phyloP scores from a whole-genome alignment of 177 flowering plant species.

The Vitis hybrid region DNA sequence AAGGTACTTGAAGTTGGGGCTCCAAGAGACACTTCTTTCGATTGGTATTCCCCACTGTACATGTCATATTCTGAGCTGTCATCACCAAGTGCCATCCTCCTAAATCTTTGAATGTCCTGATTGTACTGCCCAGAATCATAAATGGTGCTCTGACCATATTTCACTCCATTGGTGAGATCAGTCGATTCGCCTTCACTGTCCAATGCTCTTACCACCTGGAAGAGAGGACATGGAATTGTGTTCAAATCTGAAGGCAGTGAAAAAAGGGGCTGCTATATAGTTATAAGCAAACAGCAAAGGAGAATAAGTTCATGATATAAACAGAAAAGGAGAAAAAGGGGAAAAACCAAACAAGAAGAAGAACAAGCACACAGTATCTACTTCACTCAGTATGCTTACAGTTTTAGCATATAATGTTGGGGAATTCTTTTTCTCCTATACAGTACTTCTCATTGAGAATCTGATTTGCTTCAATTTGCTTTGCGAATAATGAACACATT shows the following conservation, averaged over 20 bases:
- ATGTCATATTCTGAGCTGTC: constrained; percentile 24
- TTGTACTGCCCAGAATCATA: constrained; percentile 45
- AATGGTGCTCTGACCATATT: constrained; percentile 55
- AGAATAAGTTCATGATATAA: too few species aligned
- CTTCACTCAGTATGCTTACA: too few species aligned
- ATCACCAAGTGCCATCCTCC: constrained; percentile 43
- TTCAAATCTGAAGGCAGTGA: background rate
- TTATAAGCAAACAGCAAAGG: too few species aligned
- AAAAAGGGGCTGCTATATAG: too few species aligned
- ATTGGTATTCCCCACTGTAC: constrained; percentile 24
- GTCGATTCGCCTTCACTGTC: constrained; percentile 46
- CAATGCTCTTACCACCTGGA: constrained; percentile 61
- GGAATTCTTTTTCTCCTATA: too few species aligned
- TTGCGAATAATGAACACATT: too few species aligned
- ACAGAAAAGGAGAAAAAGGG: too few species aligned
- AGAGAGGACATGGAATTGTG: background rate
- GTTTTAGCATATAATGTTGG: too few species aligned
- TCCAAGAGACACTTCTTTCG: constrained; percentile 10
- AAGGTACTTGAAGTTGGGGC: background rate
- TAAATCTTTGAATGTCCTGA: constrained; percentile 42
- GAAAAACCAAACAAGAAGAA: too few species aligned
- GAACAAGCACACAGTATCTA: too few species aligned
- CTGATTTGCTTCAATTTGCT: too few species aligned
- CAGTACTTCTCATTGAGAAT: too few species aligned
- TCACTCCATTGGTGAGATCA: constrained; percentile 65